These are phyloP conservation scores for Akanthomyces dipterigenus DNA, from an alignment of 2,329 filamentous ascomycete genomes.

Conservation along the genomic window DNA sequence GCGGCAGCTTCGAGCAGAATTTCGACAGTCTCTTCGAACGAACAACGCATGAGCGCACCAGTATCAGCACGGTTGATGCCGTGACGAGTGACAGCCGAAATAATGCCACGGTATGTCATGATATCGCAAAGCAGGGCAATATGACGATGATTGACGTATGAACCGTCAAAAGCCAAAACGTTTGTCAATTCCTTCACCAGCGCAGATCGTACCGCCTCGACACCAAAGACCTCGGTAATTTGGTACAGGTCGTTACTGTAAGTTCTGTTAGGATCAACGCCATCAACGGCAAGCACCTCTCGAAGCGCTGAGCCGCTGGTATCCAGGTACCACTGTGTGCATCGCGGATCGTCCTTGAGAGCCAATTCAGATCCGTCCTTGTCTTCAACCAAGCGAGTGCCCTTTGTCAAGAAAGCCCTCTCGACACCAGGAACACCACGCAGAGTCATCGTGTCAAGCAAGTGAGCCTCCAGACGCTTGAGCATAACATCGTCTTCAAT, in stretches of 20 bases:
- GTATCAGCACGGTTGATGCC: constrained; percentile 98
- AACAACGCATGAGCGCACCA: constrained; percentile 97
- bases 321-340: constrained; percentile 92
- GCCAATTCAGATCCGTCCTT: constrained; percentile 67
- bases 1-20: constrained; percentile 94
- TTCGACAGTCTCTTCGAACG: constrained; percentile 98
- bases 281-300: constrained; percentile 76
- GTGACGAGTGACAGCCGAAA: constrained; percentile 95
- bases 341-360: constrained; percentile 65
- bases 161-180: constrained; percentile 96
- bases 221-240: constrained; percentile 89
- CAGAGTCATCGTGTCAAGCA: constrained; percentile 84
- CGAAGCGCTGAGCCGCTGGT: constrained; percentile 85
- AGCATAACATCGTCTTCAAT: constrained; percentile 88
- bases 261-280: constrained; percentile 78
- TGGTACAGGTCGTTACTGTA: constrained; percentile 96
- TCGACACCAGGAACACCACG: constrained; percentile 87
- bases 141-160: constrained; percentile 98
- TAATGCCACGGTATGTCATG: constrained; percentile 90
- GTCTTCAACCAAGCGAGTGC: constrained; percentile 59
- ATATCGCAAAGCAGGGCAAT: constrained; percentile 92
- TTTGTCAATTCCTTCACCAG: constrained; percentile 83
- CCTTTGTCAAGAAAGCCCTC: constrained; percentile 86
- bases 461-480: constrained; percentile 83
- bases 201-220: constrained; percentile 84